Base-by-base conservation (phyloP, 2,329 filamentous ascomycete species). In the Penicillium sp. region DNA sequence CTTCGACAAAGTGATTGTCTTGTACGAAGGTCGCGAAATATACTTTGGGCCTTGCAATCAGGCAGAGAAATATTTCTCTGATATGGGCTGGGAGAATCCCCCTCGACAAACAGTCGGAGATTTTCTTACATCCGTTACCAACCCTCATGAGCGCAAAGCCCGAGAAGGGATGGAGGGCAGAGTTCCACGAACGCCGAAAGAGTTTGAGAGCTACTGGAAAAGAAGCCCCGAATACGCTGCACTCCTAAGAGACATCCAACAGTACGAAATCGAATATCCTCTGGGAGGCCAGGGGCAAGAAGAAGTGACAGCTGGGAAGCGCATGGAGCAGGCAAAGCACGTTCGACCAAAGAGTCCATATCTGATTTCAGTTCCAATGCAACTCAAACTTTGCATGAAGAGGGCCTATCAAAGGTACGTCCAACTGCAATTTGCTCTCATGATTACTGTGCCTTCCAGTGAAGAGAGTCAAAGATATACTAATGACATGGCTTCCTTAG, bases 21-120 rank as follows among this genome's bases (percentile, higher is more conserved):
- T 92, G 0, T 90, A 92, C 63, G 86, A 91, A 64, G 89, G 89
- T 0, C 80, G 85, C 0, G 82, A 92, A 64, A 92, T 92, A 56
- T 93, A 84, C 73, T 91, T 86, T 57, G 89, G 89, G 0, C 81
- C 82, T 0, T 81, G 84, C 0, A 66, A 63, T 6, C 67, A 76
- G 2, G 88, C 88, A 0, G 85, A 80, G 61, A 67, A 67, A 0
- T 91, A 84, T 69, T 91, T 92, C 54, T 81, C 85, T 61, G 72
- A 79, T 12, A 82, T 87, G 70, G 88, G 88, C 38, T 92, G 83
- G 79, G 67, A 80, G 31, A 89, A 86, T 60, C 85, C 85, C 0
- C 69, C 78, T 2, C 79, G 87, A 2, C 85, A 89, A 65, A 89
- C 85, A 0, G 86, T 82, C 0, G 84, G 80, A 1, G 87, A 89